phyloP scores from a whole-genome alignment of 139 green algal species.

The Micromonas pusilla region DNA sequence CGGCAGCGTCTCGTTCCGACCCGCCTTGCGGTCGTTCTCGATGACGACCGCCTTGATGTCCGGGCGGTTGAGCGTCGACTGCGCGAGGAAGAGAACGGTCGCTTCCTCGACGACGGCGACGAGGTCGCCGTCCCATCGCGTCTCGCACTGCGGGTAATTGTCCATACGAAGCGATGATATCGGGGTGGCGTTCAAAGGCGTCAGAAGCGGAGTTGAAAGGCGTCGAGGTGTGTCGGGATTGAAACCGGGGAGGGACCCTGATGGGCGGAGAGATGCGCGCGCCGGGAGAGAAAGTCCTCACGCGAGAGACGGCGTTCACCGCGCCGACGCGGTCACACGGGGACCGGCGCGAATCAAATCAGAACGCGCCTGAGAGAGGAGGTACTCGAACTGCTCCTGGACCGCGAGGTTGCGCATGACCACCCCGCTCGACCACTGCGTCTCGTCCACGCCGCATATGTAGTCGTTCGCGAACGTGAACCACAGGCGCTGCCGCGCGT shows the following conservation, averaged over 20 bases:
- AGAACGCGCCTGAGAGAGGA: too few species aligned
- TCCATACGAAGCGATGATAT: too few species aligned
- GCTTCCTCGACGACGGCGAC: neutral
- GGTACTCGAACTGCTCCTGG: neutral
- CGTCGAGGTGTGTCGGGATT: too few species aligned
- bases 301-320: too few species aligned
- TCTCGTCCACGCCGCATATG: neutral
- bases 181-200: too few species aligned
- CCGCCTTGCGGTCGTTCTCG: constrained; percentile 7
- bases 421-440: neutral
- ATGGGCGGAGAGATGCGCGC: too few species aligned
- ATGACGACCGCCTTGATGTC: neutral
- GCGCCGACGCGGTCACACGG: too few species aligned
- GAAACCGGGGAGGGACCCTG: too few species aligned
- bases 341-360: too few species aligned
- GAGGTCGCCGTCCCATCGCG: neutral
- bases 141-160: neutral
- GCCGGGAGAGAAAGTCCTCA: too few species aligned
- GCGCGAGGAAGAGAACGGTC: neutral
- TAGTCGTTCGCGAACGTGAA: neutral
- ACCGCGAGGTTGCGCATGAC: neutral
- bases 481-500: neutral
- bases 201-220: too few species aligned
- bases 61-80: neutral
- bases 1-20: neutral